A percentile compares a stretch with the other conserved stretches of the same genome.
Conservation (phyloP, 805 yeast species). For the Lipomyces yamadae region DNA sequence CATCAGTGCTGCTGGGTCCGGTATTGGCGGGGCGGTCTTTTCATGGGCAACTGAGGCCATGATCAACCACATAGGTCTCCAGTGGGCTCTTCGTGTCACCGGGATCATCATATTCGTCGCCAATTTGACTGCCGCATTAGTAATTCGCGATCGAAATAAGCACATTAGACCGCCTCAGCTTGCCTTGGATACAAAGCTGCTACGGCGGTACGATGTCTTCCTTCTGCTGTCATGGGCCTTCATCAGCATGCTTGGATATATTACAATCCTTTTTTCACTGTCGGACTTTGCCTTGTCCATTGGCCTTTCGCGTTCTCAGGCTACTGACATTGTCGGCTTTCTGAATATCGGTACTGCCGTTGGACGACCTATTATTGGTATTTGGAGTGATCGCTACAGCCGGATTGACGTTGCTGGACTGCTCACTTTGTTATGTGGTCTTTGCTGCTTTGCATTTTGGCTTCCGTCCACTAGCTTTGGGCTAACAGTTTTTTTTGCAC, state of each 20-base stretch:
- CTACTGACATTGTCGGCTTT: background rate
- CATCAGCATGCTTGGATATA: slow-evolving; percentile 10
- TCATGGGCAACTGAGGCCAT: slow-evolving; percentile 54
- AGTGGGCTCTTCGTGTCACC: slow-evolving; percentile 58
- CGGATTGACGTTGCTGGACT: slow-evolving; percentile 4
- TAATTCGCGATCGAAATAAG: slow-evolving; percentile 1
- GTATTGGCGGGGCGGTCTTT: slow-evolving; percentile 57
- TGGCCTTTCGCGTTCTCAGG: slow-evolving; percentile 9
- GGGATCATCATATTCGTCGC: slow-evolving; percentile 51
- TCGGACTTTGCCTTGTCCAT: slow-evolving; percentile 8
- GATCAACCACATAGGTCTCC: slow-evolving; percentile 53
- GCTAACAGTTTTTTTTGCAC: slow-evolving; percentile 2
- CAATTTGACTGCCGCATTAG: background rate
- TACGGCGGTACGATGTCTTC: slow-evolving; percentile 2
- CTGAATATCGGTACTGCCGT: slow-evolving; percentile 8
- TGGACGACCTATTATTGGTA: slow-evolving; percentile 9
- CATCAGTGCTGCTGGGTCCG: slow-evolving; percentile 56
- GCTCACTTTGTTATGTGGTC: slow-evolving; percentile 2
- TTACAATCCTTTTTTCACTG: slow-evolving; percentile 1
- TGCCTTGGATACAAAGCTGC: slow-evolving; percentile 6
- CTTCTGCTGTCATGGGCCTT: slow-evolving; percentile 12
- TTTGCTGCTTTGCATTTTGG: slow-evolving; percentile 6
- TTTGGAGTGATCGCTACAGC: slow-evolving; percentile 4
- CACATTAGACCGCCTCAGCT: background rate
- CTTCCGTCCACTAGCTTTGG: slow-evolving; percentile 4